Percentiles rank a stretch among this genome's conserved stretches.
Evolutionary conservation across 306 rosid genomes (phyloP).

Genomic region (Vicia villosa): DNA sequence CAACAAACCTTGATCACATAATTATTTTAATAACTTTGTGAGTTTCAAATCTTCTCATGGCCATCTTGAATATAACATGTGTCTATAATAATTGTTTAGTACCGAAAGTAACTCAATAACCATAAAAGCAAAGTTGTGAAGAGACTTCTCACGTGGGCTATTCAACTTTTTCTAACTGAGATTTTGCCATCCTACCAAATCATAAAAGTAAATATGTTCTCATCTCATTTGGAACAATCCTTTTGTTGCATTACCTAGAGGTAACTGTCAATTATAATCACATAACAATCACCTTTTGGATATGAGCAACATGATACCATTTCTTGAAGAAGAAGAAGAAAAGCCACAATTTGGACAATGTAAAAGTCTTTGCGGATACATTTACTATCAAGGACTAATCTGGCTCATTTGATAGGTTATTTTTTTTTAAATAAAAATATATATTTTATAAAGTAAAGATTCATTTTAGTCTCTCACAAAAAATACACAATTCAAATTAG

Average conservation of each 20-base stretch:
- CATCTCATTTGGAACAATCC: conserved; percentile 38
- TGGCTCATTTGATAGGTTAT: too few relatives aligned
- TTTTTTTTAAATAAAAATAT: too few relatives aligned
- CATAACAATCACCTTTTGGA: not conserved
- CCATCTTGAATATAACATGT: not conserved
- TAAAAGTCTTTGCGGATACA: too few relatives aligned
- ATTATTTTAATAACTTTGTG: not conserved
- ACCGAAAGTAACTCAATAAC: conserved; percentile 26
- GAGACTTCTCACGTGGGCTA: conserved; percentile 44
- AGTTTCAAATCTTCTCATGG: not conserved
- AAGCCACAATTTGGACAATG: too few relatives aligned
- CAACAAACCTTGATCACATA: not conserved
- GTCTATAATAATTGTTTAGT: not conserved
- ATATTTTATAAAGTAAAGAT: too few relatives aligned
- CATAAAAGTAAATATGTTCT: conserved; percentile 19
- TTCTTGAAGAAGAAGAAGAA: too few relatives aligned
- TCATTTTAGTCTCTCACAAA: too few relatives aligned
- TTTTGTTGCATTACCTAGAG: conserved; percentile 17
- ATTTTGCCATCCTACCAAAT: conserved; percentile 29
- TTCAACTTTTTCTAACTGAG: conserved; percentile 43
- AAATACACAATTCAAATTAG: too few relatives aligned
- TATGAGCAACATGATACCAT: not conserved
- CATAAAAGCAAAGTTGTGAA: conserved; percentile 46
- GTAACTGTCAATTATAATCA: conserved; percentile 11
- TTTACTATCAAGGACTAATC: too few relatives aligned